These are phyloP conservation scores for Parasarocladium wereldwijsianum DNA, from an alignment of 2,329 filamentous ascomycete species.

Conservation along the genomic window DNA sequence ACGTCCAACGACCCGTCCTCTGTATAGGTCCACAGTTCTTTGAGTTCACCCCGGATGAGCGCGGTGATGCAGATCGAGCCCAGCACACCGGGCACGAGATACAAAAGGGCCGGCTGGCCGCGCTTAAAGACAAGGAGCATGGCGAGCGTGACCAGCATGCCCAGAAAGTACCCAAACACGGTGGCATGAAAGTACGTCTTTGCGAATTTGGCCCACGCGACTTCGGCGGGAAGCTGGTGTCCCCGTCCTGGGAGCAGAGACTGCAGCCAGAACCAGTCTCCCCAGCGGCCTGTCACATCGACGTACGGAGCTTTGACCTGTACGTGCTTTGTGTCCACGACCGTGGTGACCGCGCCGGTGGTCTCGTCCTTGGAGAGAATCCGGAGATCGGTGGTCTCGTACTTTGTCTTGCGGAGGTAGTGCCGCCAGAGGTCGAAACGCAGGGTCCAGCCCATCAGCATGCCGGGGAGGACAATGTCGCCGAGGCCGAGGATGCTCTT, in stretches of 20 bases:
- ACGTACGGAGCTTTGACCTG: constrained; percentile 37
- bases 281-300: constrained; percentile 61
- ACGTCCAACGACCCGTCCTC: constrained; percentile 51
- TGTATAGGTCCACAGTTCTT: constrained; percentile 66
- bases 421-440: constrained; percentile 83
- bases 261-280: constrained; percentile 59
- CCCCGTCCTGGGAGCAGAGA: constrained; percentile 21
- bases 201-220: constrained; percentile 42
- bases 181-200: constrained; percentile 79
- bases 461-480: constrained; percentile 86
- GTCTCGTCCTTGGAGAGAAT: constrained; percentile 18
- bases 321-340: constrained; percentile 24
- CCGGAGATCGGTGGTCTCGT: constrained; percentile 19
- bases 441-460: constrained; percentile 75
- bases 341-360: constrained; percentile 19
- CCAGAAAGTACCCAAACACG: constrained; percentile 60
- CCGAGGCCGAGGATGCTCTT: constrained; percentile 77
- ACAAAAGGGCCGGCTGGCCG: constrained; percentile 80
- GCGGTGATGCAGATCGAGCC: constrained; percentile 63
- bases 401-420: constrained; percentile 54
- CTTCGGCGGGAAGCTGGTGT: constrained; percentile 12
- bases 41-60: constrained; percentile 52
- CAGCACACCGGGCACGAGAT: constrained; percentile 79
- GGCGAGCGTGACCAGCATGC: constrained; percentile 61
- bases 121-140: constrained; percentile 68